Percentiles rank a stretch among this genome's conserved stretches.
phyloP scores from a whole-genome alignment of 2,329 filamentous ascomycete species.

The Epichloe coenophiala region DNA sequence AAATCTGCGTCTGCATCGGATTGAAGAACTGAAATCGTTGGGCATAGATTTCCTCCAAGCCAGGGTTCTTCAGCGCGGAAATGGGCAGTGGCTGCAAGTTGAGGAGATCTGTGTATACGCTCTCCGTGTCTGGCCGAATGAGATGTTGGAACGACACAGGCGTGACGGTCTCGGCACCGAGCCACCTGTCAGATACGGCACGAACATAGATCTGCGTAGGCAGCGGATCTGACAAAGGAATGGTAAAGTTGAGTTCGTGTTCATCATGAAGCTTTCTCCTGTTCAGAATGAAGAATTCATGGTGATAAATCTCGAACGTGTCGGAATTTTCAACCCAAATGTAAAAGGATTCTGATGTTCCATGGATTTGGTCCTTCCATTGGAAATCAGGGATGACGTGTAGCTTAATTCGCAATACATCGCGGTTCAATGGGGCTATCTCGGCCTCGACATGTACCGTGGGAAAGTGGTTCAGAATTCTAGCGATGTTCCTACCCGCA shows the following conservation, averaged over 20 bases:
- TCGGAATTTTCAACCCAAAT: constrained; percentile 99
- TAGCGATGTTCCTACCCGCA: constrained; percentile 71
- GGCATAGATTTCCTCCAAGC: constrained; percentile 76
- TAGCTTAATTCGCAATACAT: constrained; percentile 84
- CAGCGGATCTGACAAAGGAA: constrained; percentile 82
- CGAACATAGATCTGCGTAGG: constrained; percentile 94
- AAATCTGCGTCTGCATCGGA: constrained; percentile 98
- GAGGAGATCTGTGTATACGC: constrained; percentile 86
- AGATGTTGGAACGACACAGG: constrained; percentile 96
- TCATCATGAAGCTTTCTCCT: constrained; percentile 83
- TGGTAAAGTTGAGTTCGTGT: constrained; percentile 97
- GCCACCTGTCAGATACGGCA: constrained; percentile 88
- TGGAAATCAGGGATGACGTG: constrained; percentile 77
- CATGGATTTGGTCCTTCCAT: constrained; percentile 91
- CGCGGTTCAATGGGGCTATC: constrained; percentile 87
- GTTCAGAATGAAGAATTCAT: constrained; percentile 91
- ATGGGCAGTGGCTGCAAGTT: constrained; percentile 85
- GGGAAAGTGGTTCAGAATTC: constrained; percentile 79
- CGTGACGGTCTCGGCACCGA: constrained; percentile 90
- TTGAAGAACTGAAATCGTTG: constrained; percentile 94
- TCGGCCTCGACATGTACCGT: constrained; percentile 83
- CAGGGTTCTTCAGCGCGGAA: constrained; percentile 72
- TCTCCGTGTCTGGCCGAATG: constrained; percentile 93
- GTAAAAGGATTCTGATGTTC: constrained; percentile 92
- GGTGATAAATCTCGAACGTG: constrained; percentile 92